Base-by-base conservation (phyloP, 257 asterid genomes). In the Nemophila menziesii region DNA sequence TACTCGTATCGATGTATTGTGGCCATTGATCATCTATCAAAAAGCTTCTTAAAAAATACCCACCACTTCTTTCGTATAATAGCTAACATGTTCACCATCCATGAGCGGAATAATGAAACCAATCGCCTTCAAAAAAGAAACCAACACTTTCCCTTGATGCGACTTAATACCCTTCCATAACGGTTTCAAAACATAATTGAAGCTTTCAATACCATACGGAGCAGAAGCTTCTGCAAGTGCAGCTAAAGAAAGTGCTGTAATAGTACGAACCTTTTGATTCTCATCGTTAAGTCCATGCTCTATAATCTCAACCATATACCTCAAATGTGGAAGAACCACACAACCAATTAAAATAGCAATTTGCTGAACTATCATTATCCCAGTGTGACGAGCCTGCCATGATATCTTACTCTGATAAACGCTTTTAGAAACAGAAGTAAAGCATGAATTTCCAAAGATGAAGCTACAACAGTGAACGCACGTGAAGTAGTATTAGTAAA, bases 311-410 rank as follows among this genome's bases (percentile, higher is more conserved):
- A 80, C 95, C 51, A 85, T 61, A 48, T 93, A 85, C 63, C 77
- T 75, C 75, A 85, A 65, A 63, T 85, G 95, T 2, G 95, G 95
- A 49, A 85, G 86, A 54, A 85, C 95, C 34, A 93, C 95, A 58
- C 95, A 84, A 20, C 93, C 93, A 16, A 85, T 80, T 34, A 85
- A 62, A 58, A 85, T 85, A 7, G 95, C 95, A 39, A 85, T 85
- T 77, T 85, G 95, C 78, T 85, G 95, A 57, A 81, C 93, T 57
- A 85, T 85, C 62, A 80, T 85, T 56, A 85, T 85, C 70, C 95
- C 95, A 7, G 95, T 85, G 77, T 85, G 96, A 59, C 96, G 93
- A 64, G 96, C 96, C 75, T 85, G 96, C 96, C 96, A 85, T 16
- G 96, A 85, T 55, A 80, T 85, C 69, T 85, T 85, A 70, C 96